Base-by-base conservation (phyloP, 1,139 yeast species). In the Yueomyces sp. region DNA sequence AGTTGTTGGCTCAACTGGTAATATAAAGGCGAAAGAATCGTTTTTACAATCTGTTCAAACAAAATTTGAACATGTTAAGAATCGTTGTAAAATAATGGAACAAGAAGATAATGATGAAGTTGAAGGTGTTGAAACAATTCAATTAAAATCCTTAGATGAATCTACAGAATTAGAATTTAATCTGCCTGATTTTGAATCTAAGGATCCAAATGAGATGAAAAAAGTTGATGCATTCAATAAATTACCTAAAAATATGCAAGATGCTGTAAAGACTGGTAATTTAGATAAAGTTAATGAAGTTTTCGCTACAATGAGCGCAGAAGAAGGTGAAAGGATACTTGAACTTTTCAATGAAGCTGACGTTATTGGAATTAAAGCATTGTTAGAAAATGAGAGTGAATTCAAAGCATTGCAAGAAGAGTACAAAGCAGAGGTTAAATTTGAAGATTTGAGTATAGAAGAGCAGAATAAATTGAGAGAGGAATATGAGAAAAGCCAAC, bases 81-180 rank as follows among this genome's bases (percentile, higher is more conserved):
- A 63, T 27, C 75, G 98, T 58, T 87, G 95, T 60, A 73, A 78
- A 55, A 65, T 86, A 3, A 71, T 93, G 44, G 62, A 67, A 42
- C 59, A 67, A 44, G 71, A 64, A 19, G 65, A 59, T 11, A 66
- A 57, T 28, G 57, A 48, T 4, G 66, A 57, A 31, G 52, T n/a
- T 1, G 38, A 49, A 25, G 84, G 74, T 41, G 85, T 76, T 28
- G 91, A 79, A 50, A 93, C 83, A 42, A 87, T 91, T 51, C 97
- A 91, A 63, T 69, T 91, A 55, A 83, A 85, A 55, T 78, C 96
- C 0, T 74, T 89, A 42, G 97, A 91, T 63, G 95, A 93, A 34
- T 74, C 78, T 47, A 75, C 91, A 1, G 80, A 83, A 60, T 70
- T 91, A 41, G 69, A 76, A 42, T 89, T 91, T 19, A 73, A 71